phyloP scores from a whole-genome alignment of 2,329 filamentous ascomycete genomes.

The Beauveria scarabaeidicola region DNA sequence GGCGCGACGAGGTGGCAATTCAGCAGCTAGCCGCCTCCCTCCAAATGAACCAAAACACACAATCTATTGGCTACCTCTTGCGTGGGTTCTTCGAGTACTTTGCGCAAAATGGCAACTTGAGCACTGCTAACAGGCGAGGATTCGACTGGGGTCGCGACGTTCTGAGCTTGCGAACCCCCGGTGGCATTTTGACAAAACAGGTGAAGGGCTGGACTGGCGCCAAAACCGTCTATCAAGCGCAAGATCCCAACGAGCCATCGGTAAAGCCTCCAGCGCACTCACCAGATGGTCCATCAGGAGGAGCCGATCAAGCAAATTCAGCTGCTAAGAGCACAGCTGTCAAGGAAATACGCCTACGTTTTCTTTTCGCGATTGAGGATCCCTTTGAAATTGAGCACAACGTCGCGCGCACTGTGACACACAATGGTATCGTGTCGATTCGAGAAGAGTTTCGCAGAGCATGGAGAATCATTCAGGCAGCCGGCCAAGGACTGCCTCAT shows the following conservation, averaged over 20 bases:
- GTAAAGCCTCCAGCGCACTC: slow-evolving; percentile 7
- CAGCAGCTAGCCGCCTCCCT: slow-evolving; percentile 46
- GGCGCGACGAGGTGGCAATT: slow-evolving; percentile 66
- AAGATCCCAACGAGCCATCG: slow-evolving; percentile 21
- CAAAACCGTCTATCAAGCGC: slow-evolving; percentile 55
- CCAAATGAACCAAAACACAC: slow-evolving; percentile 57
- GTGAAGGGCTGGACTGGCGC: slow-evolving; percentile 83
- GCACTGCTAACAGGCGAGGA: slow-evolving; percentile 39
- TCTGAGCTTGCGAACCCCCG: slow-evolving; percentile 63
- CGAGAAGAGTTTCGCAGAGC: slow-evolving; percentile 77
- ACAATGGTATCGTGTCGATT: slow-evolving; percentile 72
- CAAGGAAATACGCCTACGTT: slow-evolving; percentile 69
- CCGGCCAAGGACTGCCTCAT: slow-evolving; percentile 32
- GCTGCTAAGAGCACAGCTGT: slow-evolving; percentile 30
- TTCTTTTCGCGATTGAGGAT: slow-evolving; percentile 84
- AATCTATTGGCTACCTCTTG: slow-evolving; percentile 63
- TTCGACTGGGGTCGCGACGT: slow-evolving; percentile 80
- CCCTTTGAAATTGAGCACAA: slow-evolving; percentile 87
- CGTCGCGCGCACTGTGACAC: slow-evolving; percentile 76
- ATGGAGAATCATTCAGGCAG: slow-evolving; percentile 57
- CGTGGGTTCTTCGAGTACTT: slow-evolving; percentile 87
- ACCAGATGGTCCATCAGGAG: slow-evolving; percentile 17
- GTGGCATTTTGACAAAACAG: slow-evolving; percentile 64
- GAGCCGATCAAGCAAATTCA: slow-evolving; percentile 4
- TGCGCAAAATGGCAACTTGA: slow-evolving; percentile 51